These are phyloP conservation scores for Strobilomyces echinocephalus DNA, from an alignment of 768 basidiomycete genomes.

Conservation along the genomic window DNA sequence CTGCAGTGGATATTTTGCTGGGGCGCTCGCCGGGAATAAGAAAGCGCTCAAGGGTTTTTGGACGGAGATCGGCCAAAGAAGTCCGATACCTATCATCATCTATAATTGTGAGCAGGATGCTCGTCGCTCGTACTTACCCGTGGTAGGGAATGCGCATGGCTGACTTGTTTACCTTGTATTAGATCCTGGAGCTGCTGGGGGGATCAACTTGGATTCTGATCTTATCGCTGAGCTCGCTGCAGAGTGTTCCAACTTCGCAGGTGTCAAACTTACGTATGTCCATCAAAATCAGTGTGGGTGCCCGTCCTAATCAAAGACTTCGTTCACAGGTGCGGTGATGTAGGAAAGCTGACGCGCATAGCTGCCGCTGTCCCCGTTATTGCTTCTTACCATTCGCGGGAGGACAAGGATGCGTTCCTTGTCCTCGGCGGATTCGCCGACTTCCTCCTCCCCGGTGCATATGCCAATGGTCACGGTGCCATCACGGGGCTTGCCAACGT, in stretches of 20 bases:
- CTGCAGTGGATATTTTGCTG: slow-evolving; percentile 82
- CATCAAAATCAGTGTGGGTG: neutral
- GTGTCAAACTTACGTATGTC: slow-evolving; percentile 85
- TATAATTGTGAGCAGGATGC: slow-evolving; percentile 66
- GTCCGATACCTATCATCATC: slow-evolving; percentile 81
- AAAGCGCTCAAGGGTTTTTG: slow-evolving; percentile 76
- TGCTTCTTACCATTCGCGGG: slow-evolving; percentile 57
- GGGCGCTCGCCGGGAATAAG: slow-evolving; percentile 56
- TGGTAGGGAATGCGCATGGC: neutral
- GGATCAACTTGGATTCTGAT: slow-evolving; percentile 90
- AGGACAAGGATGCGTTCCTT: slow-evolving; percentile 63
- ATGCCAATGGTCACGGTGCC: slow-evolving; percentile 77
- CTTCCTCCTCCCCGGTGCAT: slow-evolving; percentile 70
- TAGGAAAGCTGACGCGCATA: slow-evolving; percentile 87
- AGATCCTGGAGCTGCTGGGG: slow-evolving; percentile 86
- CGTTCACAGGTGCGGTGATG: slow-evolving; percentile 70
- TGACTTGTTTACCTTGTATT: slow-evolving; percentile 4
- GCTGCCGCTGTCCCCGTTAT: slow-evolving; percentile 66
- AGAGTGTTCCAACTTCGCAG: slow-evolving; percentile 72
- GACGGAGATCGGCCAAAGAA: slow-evolving; percentile 69
- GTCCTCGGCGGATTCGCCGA: slow-evolving; percentile 85
- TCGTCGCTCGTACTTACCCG: neutral
- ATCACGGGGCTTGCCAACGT: slow-evolving; percentile 88
- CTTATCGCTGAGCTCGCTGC: slow-evolving; percentile 74
- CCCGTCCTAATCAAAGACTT: slow-evolving; percentile 12